phyloP scores from a whole-genome alignment of 768 basidiomycete species.

The Pisolithus microcarpus region DNA sequence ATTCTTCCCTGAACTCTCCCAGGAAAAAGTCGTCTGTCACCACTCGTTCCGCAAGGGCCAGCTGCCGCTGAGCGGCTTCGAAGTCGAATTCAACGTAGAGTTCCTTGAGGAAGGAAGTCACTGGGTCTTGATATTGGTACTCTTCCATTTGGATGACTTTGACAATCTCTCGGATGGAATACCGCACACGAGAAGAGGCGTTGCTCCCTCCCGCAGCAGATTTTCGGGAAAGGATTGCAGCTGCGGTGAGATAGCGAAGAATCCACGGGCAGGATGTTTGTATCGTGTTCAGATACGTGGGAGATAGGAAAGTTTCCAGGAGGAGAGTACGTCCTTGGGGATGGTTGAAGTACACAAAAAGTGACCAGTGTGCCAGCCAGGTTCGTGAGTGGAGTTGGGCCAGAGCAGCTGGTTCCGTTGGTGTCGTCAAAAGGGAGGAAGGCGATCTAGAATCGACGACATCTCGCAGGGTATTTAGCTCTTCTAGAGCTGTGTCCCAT shows the following conservation, averaged over 20 bases:
- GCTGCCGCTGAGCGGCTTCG: conserved; percentile 82
- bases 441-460: conserved; percentile 76
- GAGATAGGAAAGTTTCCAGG: conserved; percentile 93
- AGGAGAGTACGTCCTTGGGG: conserved; percentile 84
- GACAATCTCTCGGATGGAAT: conserved; percentile 87
- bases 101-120: conserved; percentile 89
- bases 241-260: conserved; percentile 87
- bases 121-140: conserved; percentile 92
- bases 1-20: conserved; percentile 83
- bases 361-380: conserved; percentile 96
- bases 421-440: conserved; percentile 37
- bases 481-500: conserved; percentile 93
- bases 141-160: conserved; percentile 93
- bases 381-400: conserved; percentile 89
- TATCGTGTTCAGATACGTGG: conserved; percentile 96
- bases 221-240: conserved; percentile 88
- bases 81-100: conserved; percentile 96
- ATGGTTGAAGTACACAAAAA: conserved; percentile 98
- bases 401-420: conserved; percentile 61
- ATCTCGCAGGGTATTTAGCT: conserved; percentile 90
- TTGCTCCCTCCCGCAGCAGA: conserved; percentile 42
- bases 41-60: conserved; percentile 72
- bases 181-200: conserved; percentile 66
- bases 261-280: conserved; percentile 95
- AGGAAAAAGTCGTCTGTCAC: conserved; percentile 93